Base-by-base conservation (phyloP, 2,329 filamentous ascomycete genomes). In the Aspergillus unguis region DNA sequence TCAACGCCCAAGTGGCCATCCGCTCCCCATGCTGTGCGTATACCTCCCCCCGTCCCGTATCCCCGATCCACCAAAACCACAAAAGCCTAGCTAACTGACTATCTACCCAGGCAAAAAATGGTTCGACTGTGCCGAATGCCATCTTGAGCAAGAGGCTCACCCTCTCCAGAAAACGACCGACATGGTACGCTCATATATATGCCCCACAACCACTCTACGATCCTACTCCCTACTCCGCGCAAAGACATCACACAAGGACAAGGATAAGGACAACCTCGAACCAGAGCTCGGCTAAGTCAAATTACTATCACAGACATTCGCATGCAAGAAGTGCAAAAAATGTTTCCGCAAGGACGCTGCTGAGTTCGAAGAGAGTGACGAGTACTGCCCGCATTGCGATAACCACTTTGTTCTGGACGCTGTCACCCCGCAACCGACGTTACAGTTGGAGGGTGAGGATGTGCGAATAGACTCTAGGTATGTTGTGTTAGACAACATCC, bases 301-400 rank as follows among this genome's bases (percentile, higher is more conserved):
- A 17, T 17, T 17, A 17, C 17, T 1, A 17, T 17, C 17, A 83
- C 79, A 35, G 67, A 54, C 64, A 9, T 97, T 99, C 67, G 90
- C 90, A 48, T 99, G 94, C 83, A 99, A 99, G 67, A 99, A 99
- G 78, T 99, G 94, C 85, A 92, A 88, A 63, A 99, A 99, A 76
- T 92, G 87, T 74, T 99, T 99, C 79, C 87, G 94, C 62, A 99
- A 97, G 71, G 90, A 99, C 65, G 87, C 87, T 42, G 77, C 84
- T 59, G 89, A 96, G 71, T 96, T 96, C 65, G 94, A 99, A 63
- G 94, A 99, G 63, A 87, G 89, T 70, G 94, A 99, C 76, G 95
- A 99, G 72, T 99, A 95, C 80, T 99, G 94, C 78, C 95, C 94
- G 25, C 90, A 96, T 77, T 99, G 94, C 78, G 94, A 99, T 71